These are phyloP conservation scores for Narthecium ossifragum DNA, from an alignment of 106 monocot genomes.

Conservation along the genomic window DNA sequence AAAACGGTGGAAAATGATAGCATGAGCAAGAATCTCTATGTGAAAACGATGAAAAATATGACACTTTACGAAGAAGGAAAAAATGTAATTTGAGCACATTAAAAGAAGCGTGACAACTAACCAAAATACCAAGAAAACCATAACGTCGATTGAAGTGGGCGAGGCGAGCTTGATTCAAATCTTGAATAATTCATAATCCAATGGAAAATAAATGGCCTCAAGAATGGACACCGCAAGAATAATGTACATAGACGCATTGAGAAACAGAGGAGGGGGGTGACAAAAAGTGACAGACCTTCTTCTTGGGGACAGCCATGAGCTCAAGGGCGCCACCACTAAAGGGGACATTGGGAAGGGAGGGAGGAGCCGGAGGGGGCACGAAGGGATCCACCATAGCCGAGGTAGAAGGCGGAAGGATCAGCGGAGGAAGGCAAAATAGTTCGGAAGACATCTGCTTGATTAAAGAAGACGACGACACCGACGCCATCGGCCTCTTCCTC, in stretches of 20 bases:
- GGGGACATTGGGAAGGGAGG: slow-evolving; percentile 5
- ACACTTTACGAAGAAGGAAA: too few species aligned
- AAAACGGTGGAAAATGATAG: too few species aligned
- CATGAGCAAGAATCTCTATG: too few species aligned
- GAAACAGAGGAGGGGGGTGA: too few species aligned
- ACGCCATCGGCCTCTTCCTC: too few species aligned
- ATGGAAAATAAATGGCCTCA: too few species aligned
- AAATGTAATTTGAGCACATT: too few species aligned
- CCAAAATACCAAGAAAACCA: background rate
- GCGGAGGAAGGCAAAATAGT: background rate
- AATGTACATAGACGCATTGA: too few species aligned
- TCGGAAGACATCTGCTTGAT: slow-evolving; percentile 34
- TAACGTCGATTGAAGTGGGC: background rate
- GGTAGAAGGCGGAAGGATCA: slow-evolving; percentile 1
- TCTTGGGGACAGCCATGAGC: slow-evolving; percentile 73
- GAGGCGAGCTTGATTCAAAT: too few species aligned
- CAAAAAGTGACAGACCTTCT: slow-evolving; percentile 44
- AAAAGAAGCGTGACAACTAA: too few species aligned
- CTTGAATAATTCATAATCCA: background rate
- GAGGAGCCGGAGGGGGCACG: slow-evolving; percentile 24
- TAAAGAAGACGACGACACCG: slow-evolving; percentile 26
- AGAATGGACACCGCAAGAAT: too few species aligned
- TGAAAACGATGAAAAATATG: too few species aligned
- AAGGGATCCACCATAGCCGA: background rate
- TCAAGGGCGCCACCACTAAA: slow-evolving; percentile 41